A percentile compares a stretch with the other conserved stretches of the same genome.
phyloP scores from a whole-genome alignment of 1,284 basidiomycete genomes.

The Grifola frondosa region DNA sequence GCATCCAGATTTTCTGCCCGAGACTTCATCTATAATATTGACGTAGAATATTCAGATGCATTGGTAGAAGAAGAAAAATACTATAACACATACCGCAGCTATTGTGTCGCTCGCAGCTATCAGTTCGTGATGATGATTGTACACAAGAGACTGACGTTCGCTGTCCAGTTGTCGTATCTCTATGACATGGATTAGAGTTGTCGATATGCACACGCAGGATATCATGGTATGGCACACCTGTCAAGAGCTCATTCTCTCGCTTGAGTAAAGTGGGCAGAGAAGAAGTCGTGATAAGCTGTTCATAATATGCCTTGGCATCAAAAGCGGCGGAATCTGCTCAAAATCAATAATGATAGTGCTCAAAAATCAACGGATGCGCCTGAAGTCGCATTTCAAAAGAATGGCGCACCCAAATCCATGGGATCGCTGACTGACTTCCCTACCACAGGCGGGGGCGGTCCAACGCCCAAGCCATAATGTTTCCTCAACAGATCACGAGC shows the following conservation, averaged over 20 bases:
- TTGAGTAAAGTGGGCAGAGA: constrained; percentile 71
- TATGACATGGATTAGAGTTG: constrained; percentile 26
- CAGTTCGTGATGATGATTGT: constrained; percentile 93
- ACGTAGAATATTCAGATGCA: background rate
- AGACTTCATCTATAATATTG: constrained; percentile 68
- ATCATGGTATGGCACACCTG: constrained; percentile 54
- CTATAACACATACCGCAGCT: constrained; percentile 58
- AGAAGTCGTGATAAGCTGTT: constrained; percentile 79
- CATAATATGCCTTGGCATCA: constrained; percentile 79
- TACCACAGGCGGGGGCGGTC: constrained; percentile 54
- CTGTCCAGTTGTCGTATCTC: constrained; percentile 87
- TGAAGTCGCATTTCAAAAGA: background rate
- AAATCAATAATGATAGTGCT: too few relatives aligned
- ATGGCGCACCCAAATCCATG: constrained; percentile 70
- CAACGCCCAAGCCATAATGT: constrained; percentile 79
- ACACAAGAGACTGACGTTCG: constrained; percentile 87
- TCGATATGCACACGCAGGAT: background rate
- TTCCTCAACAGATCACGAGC: constrained; percentile 77
- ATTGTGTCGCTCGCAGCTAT: constrained; percentile 93
- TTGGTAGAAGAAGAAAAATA: background rate
- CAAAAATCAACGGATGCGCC: background rate
- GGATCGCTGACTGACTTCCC: constrained; percentile 59
- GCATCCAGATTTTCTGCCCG: constrained; percentile 79
- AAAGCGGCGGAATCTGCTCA: constrained; percentile 73
- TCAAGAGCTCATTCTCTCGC: constrained; percentile 74